Evolutionary conservation across 192 early-diverging fungal species (phyloP).

Genomic region (Linnemannia exigua): DNA sequence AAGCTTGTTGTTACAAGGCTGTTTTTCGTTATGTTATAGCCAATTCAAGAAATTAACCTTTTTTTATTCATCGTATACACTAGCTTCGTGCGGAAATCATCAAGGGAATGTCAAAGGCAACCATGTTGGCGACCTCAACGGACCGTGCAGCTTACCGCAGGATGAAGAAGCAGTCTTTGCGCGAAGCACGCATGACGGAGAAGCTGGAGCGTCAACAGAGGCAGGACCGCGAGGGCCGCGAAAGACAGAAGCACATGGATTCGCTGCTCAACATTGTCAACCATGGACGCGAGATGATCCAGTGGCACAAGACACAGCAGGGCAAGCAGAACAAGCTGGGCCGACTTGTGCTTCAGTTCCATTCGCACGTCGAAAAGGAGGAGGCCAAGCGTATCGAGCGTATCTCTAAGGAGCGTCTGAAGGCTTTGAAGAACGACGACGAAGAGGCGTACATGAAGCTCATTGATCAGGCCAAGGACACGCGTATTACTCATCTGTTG

Average conservation of each 20-base stretch:
- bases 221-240: constrained; percentile 86
- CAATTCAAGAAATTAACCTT: neutral
- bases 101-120: constrained; percentile 76
- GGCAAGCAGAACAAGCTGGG: constrained; percentile 82
- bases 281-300: constrained; percentile 80
- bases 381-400: constrained; percentile 91
- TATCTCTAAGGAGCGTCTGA: constrained; percentile 93
- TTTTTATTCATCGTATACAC: neutral
- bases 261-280: constrained; percentile 82
- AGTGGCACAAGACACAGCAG: constrained; percentile 78
- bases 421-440: constrained; percentile 96
- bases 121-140: constrained; percentile 83
- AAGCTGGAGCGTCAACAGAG: constrained; percentile 92
- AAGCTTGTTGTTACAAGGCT: neutral
- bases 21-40: neutral
- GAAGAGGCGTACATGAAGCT: constrained; percentile 98
- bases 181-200: constrained; percentile 91
- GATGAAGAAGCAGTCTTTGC: constrained; percentile 86
- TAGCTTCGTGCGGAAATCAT: constrained; percentile 82
- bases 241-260: constrained; percentile 87
- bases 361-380: constrained; percentile 90
- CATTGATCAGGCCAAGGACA: constrained; percentile 96
- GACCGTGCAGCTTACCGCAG: constrained; percentile 83
- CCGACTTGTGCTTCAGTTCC: constrained; percentile 79
- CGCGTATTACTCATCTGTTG: constrained; percentile 92